Percentiles rank a stretch among this genome's conserved stretches.
Conservation (phyloP, 106 monocot species). For the Agapanthus africanus region DNA sequence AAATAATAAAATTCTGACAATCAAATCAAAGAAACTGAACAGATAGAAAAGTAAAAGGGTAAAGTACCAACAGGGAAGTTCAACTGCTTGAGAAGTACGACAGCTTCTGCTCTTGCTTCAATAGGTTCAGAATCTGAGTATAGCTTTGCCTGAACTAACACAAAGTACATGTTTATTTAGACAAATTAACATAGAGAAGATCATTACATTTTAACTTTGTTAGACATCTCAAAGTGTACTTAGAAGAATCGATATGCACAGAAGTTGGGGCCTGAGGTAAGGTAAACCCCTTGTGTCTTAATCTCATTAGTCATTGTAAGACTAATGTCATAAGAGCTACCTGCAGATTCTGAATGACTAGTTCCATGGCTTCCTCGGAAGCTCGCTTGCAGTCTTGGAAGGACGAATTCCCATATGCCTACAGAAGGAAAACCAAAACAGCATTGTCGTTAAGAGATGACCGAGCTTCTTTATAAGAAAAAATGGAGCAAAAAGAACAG, state of each 20-base stretch:
- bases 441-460: background rate
- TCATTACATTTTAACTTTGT: background rate
- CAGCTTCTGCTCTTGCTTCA: constrained; percentile 95
- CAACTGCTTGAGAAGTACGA: constrained; percentile 92
- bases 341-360: constrained; percentile 78
- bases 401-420: constrained; percentile 96
- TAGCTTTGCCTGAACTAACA: constrained; percentile 56
- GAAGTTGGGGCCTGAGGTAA: background rate
- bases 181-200: background rate
- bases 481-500: background rate
- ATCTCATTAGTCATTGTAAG: background rate
- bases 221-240: background rate
- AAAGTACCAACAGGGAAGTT: constrained; percentile 85
- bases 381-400: constrained; percentile 95
- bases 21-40: constrained; percentile 9
- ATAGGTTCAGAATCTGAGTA: constrained; percentile 87
- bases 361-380: constrained; percentile 85
- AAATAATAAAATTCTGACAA: background rate
- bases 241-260: background rate
- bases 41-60: constrained; percentile 12
- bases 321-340: constrained; percentile 31
- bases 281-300: background rate
- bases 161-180: background rate
- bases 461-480: background rate
- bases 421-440: constrained; percentile 5